Percentiles rank a stretch among this genome's conserved stretches.
Evolutionary conservation across 176 grass and related monocot species (phyloP).

Genomic region (Aegilops speltoides): DNA sequence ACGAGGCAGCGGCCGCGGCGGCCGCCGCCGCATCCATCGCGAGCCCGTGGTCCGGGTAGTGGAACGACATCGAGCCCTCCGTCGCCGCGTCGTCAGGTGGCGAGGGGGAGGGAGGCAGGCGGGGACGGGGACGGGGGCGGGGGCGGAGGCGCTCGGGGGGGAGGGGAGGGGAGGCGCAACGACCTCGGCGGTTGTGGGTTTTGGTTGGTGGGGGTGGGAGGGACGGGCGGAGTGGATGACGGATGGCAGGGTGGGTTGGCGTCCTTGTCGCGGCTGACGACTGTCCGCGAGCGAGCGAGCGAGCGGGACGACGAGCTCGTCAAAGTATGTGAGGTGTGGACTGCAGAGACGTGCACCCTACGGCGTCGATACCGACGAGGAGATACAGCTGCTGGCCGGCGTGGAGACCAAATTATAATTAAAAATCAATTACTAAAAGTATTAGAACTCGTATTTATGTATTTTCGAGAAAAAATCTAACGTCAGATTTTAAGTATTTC

Average conservation of each 20-base stretch:
- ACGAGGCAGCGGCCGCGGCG: constrained; percentile 20
- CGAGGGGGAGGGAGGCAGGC: not conserved
- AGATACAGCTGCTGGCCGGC: not conserved
- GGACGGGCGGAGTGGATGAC: constrained; percentile 32
- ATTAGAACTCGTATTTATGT: no score
- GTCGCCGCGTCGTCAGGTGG: not conserved
- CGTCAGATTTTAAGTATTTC: no score
- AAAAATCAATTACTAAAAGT: no score
- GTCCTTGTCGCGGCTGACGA: constrained; percentile 6
- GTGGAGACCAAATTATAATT: no score
- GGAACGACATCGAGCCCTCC: constrained; percentile 42
- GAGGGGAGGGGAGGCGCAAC: not conserved
- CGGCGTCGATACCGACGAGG: not conserved
- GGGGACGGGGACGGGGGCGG: not conserved
- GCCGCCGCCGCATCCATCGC: constrained; percentile 49
- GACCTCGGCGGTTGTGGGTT: constrained; percentile 40
- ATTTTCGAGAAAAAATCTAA: no score
- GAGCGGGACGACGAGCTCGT: not conserved
- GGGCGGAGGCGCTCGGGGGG: not conserved
- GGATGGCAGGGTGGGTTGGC: not conserved
- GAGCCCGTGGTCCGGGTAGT: constrained; percentile 53
- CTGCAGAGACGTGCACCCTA: not conserved
- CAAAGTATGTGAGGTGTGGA: not conserved
- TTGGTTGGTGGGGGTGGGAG: constrained; percentile 37
- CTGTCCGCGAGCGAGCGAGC: not conserved